A percentile compares a stretch with the other conserved stretches of the same genome.
Evolutionary conservation across 768 basidiomycete species (phyloP).

Genomic region (Lactifluus piperatus): DNA sequence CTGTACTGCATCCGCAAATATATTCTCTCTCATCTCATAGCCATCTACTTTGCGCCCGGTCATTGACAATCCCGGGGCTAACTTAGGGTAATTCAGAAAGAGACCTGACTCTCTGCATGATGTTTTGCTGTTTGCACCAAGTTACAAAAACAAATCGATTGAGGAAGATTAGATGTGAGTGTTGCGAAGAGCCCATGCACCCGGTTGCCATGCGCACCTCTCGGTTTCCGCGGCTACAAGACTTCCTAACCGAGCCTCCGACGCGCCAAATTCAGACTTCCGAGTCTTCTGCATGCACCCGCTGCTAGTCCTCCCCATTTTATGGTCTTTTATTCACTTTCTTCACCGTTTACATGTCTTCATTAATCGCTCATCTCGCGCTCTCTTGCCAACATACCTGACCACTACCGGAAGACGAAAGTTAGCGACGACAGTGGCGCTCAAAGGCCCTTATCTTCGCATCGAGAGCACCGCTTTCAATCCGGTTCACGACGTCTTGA

Average conservation of each 20-base stretch:
- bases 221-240: no score
- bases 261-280: no score
- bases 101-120: no score
- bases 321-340: conserved; percentile 7
- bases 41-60: background rate
- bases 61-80: background rate
- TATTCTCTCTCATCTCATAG: no score
- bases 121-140: no score
- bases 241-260: no score
- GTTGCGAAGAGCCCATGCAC: no score
- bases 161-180: no score
- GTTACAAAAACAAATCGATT: no score
- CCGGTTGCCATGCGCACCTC: no score
- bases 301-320: background rate
- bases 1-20: no score
- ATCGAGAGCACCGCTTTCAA: conserved; percentile 19
- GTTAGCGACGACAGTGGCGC: background rate
- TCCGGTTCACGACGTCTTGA: conserved; percentile 1
- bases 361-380: background rate
- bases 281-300: conserved; percentile 11
- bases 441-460: conserved; percentile 6
- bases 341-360: background rate
- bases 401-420: background rate
- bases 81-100: no score
- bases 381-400: background rate